A percentile compares a stretch with the other conserved stretches of the same genome.
Conservation (phyloP, 2,329 filamentous ascomycete species). For the Pseudocercospora vitis region DNA sequence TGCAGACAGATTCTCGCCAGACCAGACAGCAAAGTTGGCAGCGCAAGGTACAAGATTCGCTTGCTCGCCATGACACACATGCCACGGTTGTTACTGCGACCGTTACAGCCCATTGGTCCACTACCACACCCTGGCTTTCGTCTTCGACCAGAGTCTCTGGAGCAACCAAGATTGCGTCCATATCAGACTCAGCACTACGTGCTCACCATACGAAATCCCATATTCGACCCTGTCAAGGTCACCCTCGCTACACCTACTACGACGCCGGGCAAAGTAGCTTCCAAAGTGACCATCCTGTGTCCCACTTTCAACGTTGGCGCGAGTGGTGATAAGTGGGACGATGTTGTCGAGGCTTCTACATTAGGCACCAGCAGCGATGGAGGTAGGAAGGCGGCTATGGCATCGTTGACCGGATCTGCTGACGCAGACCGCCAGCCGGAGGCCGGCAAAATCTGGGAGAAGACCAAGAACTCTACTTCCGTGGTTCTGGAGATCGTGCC, state of each 20-base stretch:
- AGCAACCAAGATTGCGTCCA: slow-evolving; percentile 36
- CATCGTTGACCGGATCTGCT: slow-evolving; percentile 39
- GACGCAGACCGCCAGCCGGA: slow-evolving; percentile 65
- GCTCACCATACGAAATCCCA: slow-evolving; percentile 86
- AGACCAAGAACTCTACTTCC: slow-evolving; percentile 89
- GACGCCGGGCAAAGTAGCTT: slow-evolving; percentile 74
- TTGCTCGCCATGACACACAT: slow-evolving; percentile 83
- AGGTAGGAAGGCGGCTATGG: slow-evolving; percentile 35
- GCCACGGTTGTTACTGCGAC: slow-evolving; percentile 73
- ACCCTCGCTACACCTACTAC: slow-evolving; percentile 79
- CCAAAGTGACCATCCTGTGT: slow-evolving; percentile 86
- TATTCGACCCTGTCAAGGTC: slow-evolving; percentile 87
- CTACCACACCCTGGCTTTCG: slow-evolving; percentile 26
- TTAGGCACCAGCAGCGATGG: slow-evolving; percentile 26
- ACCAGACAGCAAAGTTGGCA: slow-evolving; percentile 85
- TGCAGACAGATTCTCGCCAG: slow-evolving; percentile 96
- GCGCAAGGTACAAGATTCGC: slow-evolving; percentile 80
- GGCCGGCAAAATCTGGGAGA: slow-evolving; percentile 94
- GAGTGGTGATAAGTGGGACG: slow-evolving; percentile 85
- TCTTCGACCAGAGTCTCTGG: slow-evolving; percentile 25
- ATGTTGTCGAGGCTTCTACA: slow-evolving; percentile 64
- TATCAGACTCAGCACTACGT: slow-evolving; percentile 69
- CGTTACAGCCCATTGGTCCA: slow-evolving; percentile 43
- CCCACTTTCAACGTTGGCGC: slow-evolving; percentile 92
- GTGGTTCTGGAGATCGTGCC: slow-evolving; percentile 89